Conservation (phyloP, 768 basidiomycete genomes). For the Coprinopsis strossmayeri region DNA sequence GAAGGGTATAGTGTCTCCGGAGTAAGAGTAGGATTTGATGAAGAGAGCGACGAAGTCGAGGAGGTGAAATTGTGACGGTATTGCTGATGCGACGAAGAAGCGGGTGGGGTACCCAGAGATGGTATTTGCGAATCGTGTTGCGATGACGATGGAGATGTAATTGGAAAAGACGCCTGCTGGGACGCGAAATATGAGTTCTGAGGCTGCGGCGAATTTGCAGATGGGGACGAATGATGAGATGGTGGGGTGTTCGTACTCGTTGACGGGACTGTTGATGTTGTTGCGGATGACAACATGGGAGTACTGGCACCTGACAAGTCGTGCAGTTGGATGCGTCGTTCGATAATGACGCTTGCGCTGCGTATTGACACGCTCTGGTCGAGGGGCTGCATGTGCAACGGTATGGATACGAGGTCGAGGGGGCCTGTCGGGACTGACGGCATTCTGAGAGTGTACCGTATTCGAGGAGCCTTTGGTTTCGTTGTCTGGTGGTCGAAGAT, state of each 20-base stretch:
- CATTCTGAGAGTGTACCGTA: conserved; percentile 53
- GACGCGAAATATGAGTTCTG: conserved; percentile 6
- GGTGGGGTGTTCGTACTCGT: neutral
- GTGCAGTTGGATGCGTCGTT: conserved; percentile 62
- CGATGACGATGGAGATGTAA: conserved; percentile 11
- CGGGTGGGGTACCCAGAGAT: conserved; percentile 10
- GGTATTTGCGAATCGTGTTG: conserved; percentile 10
- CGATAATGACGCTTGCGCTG: conserved; percentile 57
- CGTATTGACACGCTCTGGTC: conserved; percentile 55
- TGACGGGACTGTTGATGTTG: neutral
- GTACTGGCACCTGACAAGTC: conserved; percentile 22
- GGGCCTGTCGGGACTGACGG: conserved; percentile 63
- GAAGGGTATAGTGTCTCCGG: conserved; percentile 28
- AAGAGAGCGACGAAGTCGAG: conserved; percentile 28
- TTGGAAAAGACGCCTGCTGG: conserved; percentile 12
- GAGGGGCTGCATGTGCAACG: conserved; percentile 53
- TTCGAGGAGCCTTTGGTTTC: conserved; percentile 49
- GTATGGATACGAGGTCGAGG: conserved; percentile 62
- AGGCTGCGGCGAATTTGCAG: neutral
- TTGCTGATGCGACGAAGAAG: conserved; percentile 14
- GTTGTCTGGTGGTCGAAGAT: conserved; percentile 34
- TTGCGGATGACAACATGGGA: neutral
- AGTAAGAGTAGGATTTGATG: conserved; percentile 37
- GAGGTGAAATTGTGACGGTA: conserved; percentile 16
- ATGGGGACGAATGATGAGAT: neutral